Percentiles rank a stretch among this genome's conserved stretches.
Evolutionary conservation across 2,329 filamentous ascomycete species (phyloP).

Genomic region (Apiospora aurea): DNA sequence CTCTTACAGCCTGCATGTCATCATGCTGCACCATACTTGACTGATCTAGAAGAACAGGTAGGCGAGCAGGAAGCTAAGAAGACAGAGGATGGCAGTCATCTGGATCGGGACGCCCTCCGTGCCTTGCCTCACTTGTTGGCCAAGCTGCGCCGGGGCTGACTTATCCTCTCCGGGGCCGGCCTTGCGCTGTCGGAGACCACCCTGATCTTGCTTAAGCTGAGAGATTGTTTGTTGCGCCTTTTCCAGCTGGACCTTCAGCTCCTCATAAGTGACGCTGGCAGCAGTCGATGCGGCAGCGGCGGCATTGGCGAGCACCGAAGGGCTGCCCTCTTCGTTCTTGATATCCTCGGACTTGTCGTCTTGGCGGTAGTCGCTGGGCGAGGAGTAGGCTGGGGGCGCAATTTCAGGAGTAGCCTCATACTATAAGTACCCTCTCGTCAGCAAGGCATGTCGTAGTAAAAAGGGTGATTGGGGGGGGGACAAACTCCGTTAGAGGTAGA

Average conservation of each 20-base stretch:
- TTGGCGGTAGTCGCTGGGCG: slow-evolving; percentile 47
- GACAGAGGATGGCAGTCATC: slow-evolving; percentile 81
- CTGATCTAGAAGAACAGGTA: slow-evolving; percentile 87
- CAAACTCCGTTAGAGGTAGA: slow-evolving; percentile 51
- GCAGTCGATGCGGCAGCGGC: slow-evolving; percentile 57
- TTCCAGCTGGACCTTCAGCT: slow-evolving; percentile 75
- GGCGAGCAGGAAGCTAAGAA: slow-evolving; percentile 90
- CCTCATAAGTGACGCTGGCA: slow-evolving; percentile 55
- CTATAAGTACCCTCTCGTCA: slow-evolving; percentile 32
- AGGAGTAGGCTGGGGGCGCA: slow-evolving; percentile 52
- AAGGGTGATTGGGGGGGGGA: slow-evolving; percentile 26
- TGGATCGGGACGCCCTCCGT: slow-evolving; percentile 86
- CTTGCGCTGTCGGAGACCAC: slow-evolving; percentile 83
- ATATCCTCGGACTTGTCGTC: slow-evolving; percentile 40
- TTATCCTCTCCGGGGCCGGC: slow-evolving; percentile 62
- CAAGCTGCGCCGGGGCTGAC: slow-evolving; percentile 53
- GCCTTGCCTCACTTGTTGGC: slow-evolving; percentile 62
- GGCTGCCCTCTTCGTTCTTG: slow-evolving; percentile 38
- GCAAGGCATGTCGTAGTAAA: neutral
- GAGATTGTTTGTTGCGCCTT: slow-evolving; percentile 78
- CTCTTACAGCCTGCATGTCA: slow-evolving; percentile 26
- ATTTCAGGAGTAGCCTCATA: slow-evolving; percentile 52
- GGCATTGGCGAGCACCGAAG: slow-evolving; percentile 36
- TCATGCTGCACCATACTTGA: slow-evolving; percentile 25
- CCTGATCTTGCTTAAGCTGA: slow-evolving; percentile 69